phyloP scores from a whole-genome alignment of 2,329 filamentous ascomycete species.

The Leptographium wingfieldii region DNA sequence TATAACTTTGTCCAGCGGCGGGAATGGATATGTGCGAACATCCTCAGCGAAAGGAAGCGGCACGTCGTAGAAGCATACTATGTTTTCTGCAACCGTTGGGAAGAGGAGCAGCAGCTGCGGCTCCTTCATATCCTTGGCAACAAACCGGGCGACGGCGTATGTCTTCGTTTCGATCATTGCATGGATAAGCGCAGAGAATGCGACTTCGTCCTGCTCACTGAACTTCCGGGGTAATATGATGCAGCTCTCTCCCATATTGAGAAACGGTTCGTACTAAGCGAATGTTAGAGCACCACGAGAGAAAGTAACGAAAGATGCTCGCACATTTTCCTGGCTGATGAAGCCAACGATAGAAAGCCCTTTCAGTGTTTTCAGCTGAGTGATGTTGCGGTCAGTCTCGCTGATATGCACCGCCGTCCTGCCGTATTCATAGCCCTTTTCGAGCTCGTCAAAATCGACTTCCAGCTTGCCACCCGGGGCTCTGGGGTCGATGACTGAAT shows the following conservation, averaged over 20 bases:
- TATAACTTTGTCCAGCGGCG: constrained; percentile 74
- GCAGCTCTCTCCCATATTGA: constrained; percentile 71
- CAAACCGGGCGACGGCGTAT: constrained; percentile 76
- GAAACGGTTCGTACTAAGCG: constrained; percentile 62
- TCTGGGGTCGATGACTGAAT: constrained; percentile 64
- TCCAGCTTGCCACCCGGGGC: constrained; percentile 70
- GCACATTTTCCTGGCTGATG: constrained; percentile 56
- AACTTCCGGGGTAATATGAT: constrained; percentile 64
- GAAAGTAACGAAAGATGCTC: constrained; percentile 9
- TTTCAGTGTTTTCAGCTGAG: constrained; percentile 67
- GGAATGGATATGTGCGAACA: constrained; percentile 79
- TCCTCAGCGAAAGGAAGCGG: constrained; percentile 92
- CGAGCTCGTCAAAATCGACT: constrained; percentile 68
- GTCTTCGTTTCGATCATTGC: constrained; percentile 74
- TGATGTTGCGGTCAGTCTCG: constrained; percentile 75
- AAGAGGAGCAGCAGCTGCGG: constrained; percentile 67
- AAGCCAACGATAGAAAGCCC: constrained; percentile 80
- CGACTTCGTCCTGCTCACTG: constrained; percentile 72
- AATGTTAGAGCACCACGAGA: neutral
- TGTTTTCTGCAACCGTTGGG: constrained; percentile 63
- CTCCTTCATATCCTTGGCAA: constrained; percentile 69
- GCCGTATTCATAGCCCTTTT: constrained; percentile 91
- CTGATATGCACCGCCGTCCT: constrained; percentile 83
- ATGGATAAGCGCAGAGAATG: constrained; percentile 79
- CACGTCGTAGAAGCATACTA: constrained; percentile 80